phyloP scores from a whole-genome alignment of 805 yeast species.

The Yamadazyma laniorum region DNA sequence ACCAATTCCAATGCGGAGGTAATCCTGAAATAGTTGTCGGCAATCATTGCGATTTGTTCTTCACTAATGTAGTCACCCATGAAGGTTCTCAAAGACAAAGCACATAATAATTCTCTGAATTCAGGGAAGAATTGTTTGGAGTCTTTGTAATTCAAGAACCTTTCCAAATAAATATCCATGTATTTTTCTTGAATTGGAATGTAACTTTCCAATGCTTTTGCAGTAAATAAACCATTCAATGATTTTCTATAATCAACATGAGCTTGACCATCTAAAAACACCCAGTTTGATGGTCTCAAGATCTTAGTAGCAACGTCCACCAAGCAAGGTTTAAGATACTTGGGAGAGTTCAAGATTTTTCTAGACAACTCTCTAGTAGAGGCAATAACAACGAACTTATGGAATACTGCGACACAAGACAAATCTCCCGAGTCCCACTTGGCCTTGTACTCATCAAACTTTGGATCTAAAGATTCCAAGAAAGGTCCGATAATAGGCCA shows the following conservation, averaged over 20 bases:
- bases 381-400: conserved; percentile 95
- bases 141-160: conserved; percentile 60
- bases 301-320: conserved; percentile 96
- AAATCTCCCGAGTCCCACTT: conserved; percentile 95
- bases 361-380: conserved; percentile 84
- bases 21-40: conserved; percentile 88
- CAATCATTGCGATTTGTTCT: conserved; percentile 81
- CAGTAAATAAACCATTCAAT: conserved; percentile 84
- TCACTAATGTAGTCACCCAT: conserved; percentile 95
- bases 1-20: conserved; percentile 97
- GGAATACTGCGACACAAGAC: conserved; percentile 96
- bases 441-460: conserved; percentile 86
- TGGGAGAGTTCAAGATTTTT: conserved; percentile 80
- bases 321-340: conserved; percentile 93
- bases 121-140: conserved; percentile 84
- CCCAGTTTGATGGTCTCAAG: conserved; percentile 96
- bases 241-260: conserved; percentile 92
- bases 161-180: conserved; percentile 77
- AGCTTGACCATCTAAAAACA: conserved; percentile 92
- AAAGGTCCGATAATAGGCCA: conserved; percentile 98
- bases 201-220: conserved; percentile 77
- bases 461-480: conserved; percentile 90
- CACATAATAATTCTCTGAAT: conserved; percentile 95
- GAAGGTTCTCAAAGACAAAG: conserved; percentile 86
- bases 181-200: conserved; percentile 81